Conservation (phyloP, 768 basidiomycete genomes). For the Lactarius pseudohatsudake region DNA sequence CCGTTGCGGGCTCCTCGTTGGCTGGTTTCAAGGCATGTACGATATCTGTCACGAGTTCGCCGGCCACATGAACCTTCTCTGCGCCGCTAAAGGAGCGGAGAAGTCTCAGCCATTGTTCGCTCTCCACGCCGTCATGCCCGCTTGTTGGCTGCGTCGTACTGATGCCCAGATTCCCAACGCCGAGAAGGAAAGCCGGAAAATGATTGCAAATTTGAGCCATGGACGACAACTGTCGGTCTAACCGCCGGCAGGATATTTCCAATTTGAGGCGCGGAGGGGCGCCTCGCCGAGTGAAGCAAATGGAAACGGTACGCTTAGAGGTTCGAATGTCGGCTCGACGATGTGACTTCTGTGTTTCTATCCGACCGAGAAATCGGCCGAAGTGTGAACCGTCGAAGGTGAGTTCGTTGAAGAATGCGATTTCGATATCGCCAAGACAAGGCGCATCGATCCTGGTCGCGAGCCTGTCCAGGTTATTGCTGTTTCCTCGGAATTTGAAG, state of each 20-base stretch:
- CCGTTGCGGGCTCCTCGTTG: neutral
- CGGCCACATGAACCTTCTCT: neutral
- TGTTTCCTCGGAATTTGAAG: slow-evolving; percentile 3
- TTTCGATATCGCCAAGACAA: neutral
- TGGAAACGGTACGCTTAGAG: neutral
- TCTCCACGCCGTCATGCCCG: neutral
- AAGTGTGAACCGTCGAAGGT: neutral
- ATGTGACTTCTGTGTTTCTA: slow-evolving; percentile 1
- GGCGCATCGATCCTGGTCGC: neutral
- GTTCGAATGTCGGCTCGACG: neutral
- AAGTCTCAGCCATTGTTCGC: neutral
- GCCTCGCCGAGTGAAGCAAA: neutral
- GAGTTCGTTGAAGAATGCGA: slow-evolving; percentile 2
- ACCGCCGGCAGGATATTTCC: slow-evolving; percentile 2
- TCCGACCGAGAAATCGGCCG: neutral
- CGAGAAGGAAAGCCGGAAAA: neutral
- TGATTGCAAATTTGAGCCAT: neutral
- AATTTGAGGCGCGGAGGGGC: neutral
- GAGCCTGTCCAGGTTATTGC: slow-evolving; percentile 1
- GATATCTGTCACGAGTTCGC: neutral
- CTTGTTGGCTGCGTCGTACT: neutral
- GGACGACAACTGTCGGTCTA: neutral
- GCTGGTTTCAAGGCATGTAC: neutral
- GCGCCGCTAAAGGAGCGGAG: neutral
- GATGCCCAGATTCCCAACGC: neutral